Conservation (phyloP, 163 green algal genomes). For the Scenedesmus sp. region DNA sequence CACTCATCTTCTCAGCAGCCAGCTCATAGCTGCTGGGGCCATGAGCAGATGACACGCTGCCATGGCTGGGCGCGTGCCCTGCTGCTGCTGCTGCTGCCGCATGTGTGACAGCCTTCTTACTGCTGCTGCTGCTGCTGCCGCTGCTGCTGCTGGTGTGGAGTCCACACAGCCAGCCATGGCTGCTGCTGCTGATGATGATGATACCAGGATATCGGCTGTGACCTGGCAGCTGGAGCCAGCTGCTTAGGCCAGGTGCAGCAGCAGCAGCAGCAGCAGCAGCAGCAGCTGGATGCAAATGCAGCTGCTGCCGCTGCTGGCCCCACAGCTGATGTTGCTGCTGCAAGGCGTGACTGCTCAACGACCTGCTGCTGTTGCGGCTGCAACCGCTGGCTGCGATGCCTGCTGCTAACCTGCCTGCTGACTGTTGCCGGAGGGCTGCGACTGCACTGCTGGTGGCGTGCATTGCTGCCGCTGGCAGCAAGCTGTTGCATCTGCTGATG, state of each 20-base stretch:
- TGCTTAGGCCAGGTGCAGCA: neutral
- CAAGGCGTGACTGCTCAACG: neutral
- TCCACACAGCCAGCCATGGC: neutral
- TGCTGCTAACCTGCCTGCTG: neutral
- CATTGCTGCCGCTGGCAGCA: neutral
- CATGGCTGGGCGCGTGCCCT: neutral
- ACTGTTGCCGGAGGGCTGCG: neutral
- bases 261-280: neutral
- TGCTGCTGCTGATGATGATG: neutral
- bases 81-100: neutral
- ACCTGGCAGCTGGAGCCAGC: neutral
- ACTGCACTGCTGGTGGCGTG: neutral
- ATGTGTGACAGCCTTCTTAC: neutral
- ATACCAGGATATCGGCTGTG: neutral
- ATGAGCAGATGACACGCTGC: conserved; percentile 1
- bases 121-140: conserved; percentile 33
- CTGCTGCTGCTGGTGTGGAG: neutral
- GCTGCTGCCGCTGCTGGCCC: neutral
- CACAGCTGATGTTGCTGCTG: neutral
- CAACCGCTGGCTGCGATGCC: neutral
- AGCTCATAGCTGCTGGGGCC: conserved; percentile 42
- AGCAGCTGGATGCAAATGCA: neutral
- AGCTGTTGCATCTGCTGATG: neutral
- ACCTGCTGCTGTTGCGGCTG: neutral
- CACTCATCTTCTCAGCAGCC: conserved; percentile 56